Evolutionary conservation across 192 early-diverging fungal species (phyloP), one percentile per base, ranked within the genome.

Genomic region (Entomortierella chlamydospora): DNA sequence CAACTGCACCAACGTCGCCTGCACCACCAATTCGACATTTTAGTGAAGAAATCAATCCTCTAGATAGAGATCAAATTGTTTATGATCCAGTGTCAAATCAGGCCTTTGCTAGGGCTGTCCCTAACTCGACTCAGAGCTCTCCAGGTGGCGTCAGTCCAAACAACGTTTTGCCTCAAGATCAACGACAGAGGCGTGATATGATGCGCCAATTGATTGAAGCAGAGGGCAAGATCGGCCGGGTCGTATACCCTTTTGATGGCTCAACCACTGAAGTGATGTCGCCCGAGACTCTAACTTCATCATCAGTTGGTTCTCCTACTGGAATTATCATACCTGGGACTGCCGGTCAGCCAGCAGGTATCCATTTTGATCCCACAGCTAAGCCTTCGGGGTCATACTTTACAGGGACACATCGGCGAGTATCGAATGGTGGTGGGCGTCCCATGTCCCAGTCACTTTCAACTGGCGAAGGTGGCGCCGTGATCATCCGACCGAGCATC

Each of bases 1-100:
- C 88, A 0, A 87, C 86, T 0, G 84, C 88, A 1, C 87, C 87
- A n/a, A 81, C 86, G 25, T 84, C 83, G 50, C 83, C 84, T 25
- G 83, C 63, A 2, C 58, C 59, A 25, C 31, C 67, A 15, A 49
- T 70, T 18, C 41, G 58, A 10, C 71, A 70, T 41, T 72, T 70
- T n/a, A 73, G 72, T 28, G 56, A 63, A 22, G 80, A 82, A 20
- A 66, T 72, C 61, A 82, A 82, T 25, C 71, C 80, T 29, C 42
- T 82, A 22, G 80, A 82, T 26, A 59, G 66, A 41, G 80, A 82
- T 61, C 65, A 65, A 28, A 61, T 73, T 37, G 42, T 57, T 11
- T 58, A 64, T 20, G 76, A 79, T 37, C 76, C 76, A 10, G 42
- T 79, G 3, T 66, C 60, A 5, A 56, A 79, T 42, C 76, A 79